Conservation (phyloP, 78 protist species). For the Monocercomonoides exilis region DNA sequence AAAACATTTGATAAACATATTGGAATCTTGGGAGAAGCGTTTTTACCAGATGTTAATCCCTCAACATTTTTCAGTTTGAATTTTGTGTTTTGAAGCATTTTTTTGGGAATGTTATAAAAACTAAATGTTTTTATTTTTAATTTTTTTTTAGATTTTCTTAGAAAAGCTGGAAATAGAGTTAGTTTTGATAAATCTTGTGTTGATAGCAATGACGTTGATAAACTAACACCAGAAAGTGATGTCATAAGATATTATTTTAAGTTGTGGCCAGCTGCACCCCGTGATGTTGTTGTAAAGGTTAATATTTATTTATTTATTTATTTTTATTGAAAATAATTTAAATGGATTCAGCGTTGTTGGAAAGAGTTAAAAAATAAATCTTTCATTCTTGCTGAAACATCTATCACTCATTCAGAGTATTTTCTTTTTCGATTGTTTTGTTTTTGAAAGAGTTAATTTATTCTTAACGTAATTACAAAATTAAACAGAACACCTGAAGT, state of each 20-base stretch:
- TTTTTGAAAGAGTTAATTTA: too few relatives aligned
- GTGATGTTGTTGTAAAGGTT: neutral
- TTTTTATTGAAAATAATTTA: too few relatives aligned
- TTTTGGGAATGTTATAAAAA: too few relatives aligned
- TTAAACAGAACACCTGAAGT: neutral
- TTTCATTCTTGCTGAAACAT: neutral
- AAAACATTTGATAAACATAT: neutral
- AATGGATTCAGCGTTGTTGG: neutral
- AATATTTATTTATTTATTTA: too few relatives aligned
- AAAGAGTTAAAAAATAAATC: neutral
- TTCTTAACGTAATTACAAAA: too few relatives aligned
- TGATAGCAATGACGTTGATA: neutral
- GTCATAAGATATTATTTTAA: neutral
- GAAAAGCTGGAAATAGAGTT: neutral
- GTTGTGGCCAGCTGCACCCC: neutral
- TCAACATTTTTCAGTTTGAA: neutral
- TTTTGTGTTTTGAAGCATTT: too few relatives aligned
- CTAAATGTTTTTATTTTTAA: too few relatives aligned
- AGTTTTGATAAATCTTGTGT: neutral
- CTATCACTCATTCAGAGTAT: neutral
- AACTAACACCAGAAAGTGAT: neutral
- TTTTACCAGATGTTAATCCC: neutral
- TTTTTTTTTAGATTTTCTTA: neutral
- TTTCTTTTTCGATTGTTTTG: neutral
- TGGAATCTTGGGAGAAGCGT: neutral